These are phyloP conservation scores for Neohortaea acidophila DNA, from an alignment of 495 filamentous ascomycete species.

Conservation along the genomic window DNA sequence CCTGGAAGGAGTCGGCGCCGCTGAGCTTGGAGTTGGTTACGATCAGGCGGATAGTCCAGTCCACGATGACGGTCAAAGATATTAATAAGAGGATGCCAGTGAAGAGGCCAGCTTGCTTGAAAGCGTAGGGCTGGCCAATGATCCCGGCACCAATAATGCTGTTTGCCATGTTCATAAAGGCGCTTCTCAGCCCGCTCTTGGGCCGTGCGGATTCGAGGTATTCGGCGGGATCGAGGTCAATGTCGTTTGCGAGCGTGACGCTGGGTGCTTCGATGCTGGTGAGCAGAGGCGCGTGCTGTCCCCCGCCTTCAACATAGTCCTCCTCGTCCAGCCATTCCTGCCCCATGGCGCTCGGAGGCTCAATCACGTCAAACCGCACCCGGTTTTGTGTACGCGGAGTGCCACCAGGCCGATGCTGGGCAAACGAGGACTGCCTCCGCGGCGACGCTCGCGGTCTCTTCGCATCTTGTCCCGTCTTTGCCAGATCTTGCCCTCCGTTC, in stretches of 20 bases:
- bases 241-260: conserved; percentile 54
- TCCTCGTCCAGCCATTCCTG: conserved; percentile 45
- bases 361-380: conserved; percentile 72
- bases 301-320: conserved; percentile 31
- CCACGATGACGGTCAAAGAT: conserved; percentile 64
- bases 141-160: conserved; percentile 96
- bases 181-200: conserved; percentile 49
- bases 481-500: neutral
- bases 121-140: conserved; percentile 90
- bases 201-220: conserved; percentile 46
- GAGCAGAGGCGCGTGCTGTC: conserved; percentile 55
- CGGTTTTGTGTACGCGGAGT: conserved; percentile 68
- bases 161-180: conserved; percentile 99
- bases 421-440: conserved; percentile 26
- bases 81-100: conserved; percentile 67
- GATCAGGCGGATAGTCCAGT: conserved; percentile 96
- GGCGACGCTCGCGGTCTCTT: conserved; percentile 1
- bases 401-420: conserved; percentile 27
- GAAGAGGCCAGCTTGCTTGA: conserved; percentile 72
- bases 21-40: conserved; percentile 91
- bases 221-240: conserved; percentile 43
- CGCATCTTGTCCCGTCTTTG: neutral
- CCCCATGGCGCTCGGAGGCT: conserved; percentile 17
- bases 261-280: conserved; percentile 79
- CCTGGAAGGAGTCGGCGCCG: conserved; percentile 82